These are phyloP conservation scores for Caloboletus inedulis DNA, from an alignment of 1,284 basidiomycete species.

Conservation along the genomic window DNA sequence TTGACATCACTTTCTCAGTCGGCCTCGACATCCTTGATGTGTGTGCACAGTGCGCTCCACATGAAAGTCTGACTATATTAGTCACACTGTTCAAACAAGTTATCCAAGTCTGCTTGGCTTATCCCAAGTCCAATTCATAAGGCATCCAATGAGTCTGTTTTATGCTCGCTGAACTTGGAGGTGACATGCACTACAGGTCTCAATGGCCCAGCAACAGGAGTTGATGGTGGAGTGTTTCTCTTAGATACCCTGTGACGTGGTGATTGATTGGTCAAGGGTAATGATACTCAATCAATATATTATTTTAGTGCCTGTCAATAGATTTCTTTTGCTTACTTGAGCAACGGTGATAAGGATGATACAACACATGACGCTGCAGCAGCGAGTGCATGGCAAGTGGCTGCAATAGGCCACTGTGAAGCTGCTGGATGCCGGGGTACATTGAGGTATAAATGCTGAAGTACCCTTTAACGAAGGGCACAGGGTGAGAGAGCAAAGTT, in stretches of 20 bases:
- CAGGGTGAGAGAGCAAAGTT: background rate
- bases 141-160: background rate
- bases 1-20: too few species aligned
- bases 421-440: background rate
- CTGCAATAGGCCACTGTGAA: background rate
- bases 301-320: too few species aligned
- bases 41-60: background rate
- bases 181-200: too few species aligned
- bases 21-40: background rate
- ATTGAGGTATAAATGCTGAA: background rate
- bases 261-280: background rate
- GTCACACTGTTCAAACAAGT: background rate
- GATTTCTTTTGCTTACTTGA: too few species aligned
- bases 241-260: too few species aligned
- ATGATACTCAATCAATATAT: background rate
- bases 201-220: too few species aligned
- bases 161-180: background rate
- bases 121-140: background rate
- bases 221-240: too few species aligned
- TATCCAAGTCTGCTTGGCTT: background rate
- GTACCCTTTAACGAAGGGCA: background rate
- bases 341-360: too few species aligned
- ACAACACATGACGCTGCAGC: too few species aligned
- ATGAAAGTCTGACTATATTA: background rate
- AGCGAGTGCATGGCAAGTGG: too few species aligned